A percentile compares a stretch with the other conserved stretches of the same genome.
Conservation (phyloP, 2,329 filamentous ascomycete genomes). For the Beauveria rudraprayagi region DNA sequence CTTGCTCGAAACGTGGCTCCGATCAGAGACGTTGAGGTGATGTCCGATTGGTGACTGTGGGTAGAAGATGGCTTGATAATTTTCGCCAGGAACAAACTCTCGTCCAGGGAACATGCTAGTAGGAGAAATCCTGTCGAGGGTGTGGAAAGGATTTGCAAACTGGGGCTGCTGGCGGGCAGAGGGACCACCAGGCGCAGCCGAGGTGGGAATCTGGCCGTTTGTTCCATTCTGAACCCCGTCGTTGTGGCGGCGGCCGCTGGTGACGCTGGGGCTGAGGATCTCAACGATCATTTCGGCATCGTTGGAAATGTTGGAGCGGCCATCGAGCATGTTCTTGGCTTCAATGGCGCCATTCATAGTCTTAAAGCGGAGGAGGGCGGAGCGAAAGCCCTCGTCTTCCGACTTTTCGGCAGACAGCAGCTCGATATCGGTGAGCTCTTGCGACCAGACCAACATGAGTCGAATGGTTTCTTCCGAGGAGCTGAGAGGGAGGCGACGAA, state of each 20-base stretch:
- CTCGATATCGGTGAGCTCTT: slow-evolving; percentile 45
- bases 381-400: slow-evolving; percentile 41
- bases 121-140: slow-evolving; percentile 53
- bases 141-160: slow-evolving; percentile 52
- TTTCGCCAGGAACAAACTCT: slow-evolving; percentile 50
- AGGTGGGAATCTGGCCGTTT: slow-evolving; percentile 25
- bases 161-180: slow-evolving; percentile 45
- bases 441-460: slow-evolving; percentile 51
- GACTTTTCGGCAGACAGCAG: slow-evolving; percentile 42
- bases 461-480: slow-evolving; percentile 46
- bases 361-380: slow-evolving; percentile 47
- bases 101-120: slow-evolving; percentile 43
- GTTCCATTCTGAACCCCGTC: slow-evolving; percentile 13
- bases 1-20: slow-evolving; percentile 56
- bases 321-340: slow-evolving; percentile 50
- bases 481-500: slow-evolving; percentile 46
- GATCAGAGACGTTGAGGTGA: slow-evolving; percentile 47
- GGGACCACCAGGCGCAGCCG: slow-evolving; percentile 28
- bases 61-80: slow-evolving; percentile 59
- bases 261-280: slow-evolving; percentile 38
- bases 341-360: slow-evolving; percentile 44
- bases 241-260: slow-evolving; percentile 20
- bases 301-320: slow-evolving; percentile 43
- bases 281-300: slow-evolving; percentile 50
- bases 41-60: slow-evolving; percentile 67